Evolutionary conservation across 176 grass and related monocot genomes (phyloP).

Genomic region (Carex scoparia): DNA sequence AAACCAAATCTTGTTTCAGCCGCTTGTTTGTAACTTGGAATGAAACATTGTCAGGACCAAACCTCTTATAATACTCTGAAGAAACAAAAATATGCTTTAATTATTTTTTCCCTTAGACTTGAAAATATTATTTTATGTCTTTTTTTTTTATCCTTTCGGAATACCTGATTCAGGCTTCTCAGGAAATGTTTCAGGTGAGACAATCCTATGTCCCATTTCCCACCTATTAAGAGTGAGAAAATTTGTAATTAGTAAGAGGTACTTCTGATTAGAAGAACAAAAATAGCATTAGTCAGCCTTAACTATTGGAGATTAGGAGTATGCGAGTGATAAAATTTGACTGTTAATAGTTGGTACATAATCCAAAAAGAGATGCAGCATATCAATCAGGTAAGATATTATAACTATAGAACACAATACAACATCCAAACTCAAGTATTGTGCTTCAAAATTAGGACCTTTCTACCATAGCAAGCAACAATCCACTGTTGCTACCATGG

Average conservation of each 20-base stretch:
- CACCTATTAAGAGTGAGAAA: not conserved
- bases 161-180: constrained; percentile 15
- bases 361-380: not conserved
- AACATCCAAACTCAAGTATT: not conserved
- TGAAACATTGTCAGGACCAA: constrained; percentile 6
- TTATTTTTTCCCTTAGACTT: not conserved
- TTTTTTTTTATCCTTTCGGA: not conserved
- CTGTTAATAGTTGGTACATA: not conserved
- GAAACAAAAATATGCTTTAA: constrained; percentile 4
- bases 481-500: not conserved
- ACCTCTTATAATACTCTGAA: constrained; percentile 29
- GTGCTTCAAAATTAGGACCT: not conserved
- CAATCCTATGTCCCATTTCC: constrained; percentile 3
- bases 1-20: constrained; percentile 24
- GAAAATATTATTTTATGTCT: not conserved
- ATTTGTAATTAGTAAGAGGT: not conserved
- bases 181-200: constrained; percentile 13
- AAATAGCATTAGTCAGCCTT: not conserved
- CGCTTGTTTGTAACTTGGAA: constrained; percentile 25
- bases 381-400: not conserved
- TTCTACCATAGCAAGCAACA: not conserved
- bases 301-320: not conserved
- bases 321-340: too few species aligned
- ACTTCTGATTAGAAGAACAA: not conserved
- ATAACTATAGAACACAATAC: not conserved